A percentile compares a stretch with the other conserved stretches of the same genome.
Evolutionary conservation across 2,329 filamentous ascomycete species (phyloP).

Genomic region (Cercospora canescens): DNA sequence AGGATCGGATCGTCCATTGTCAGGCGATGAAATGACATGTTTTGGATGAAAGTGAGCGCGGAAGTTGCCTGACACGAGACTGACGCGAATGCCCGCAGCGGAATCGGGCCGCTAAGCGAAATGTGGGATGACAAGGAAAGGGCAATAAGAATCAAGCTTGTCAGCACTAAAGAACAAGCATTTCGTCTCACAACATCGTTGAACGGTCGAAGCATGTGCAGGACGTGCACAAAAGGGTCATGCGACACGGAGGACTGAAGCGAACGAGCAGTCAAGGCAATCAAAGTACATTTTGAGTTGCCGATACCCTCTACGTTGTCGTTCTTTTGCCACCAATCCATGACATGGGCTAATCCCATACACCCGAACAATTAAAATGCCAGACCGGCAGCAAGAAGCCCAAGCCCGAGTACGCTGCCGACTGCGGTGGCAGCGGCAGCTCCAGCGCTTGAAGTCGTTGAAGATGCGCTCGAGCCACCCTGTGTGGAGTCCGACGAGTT

Average conservation of each 20-base stretch:
- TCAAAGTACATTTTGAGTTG: neutral
- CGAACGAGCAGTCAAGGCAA: too few species aligned
- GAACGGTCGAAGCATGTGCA: neutral
- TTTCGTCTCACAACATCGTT: neutral
- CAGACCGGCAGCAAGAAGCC: conserved; percentile 24
- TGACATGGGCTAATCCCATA: neutral
- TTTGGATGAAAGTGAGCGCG: neutral
- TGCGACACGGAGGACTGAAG: too few species aligned
- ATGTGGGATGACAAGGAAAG: neutral
- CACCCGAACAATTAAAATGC: conserved; percentile 15
- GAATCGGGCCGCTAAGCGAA: neutral
- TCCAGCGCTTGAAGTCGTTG: conserved; percentile 17
- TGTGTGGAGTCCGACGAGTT: neutral
- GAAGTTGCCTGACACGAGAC: neutral
- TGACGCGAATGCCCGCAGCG: neutral
- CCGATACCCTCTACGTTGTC: neutral
- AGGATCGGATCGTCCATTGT: conserved; percentile 18
- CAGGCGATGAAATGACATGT: neutral
- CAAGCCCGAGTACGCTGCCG: conserved; percentile 23
- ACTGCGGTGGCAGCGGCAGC: conserved; percentile 22
- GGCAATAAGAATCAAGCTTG: neutral
- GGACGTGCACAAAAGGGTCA: neutral
- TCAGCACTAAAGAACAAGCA: neutral
- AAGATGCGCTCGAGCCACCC: neutral
- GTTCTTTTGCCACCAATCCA: neutral